Base-by-base conservation (phyloP, 2,329 filamentous ascomycete genomes). In the Lecanicillium sp. region DNA sequence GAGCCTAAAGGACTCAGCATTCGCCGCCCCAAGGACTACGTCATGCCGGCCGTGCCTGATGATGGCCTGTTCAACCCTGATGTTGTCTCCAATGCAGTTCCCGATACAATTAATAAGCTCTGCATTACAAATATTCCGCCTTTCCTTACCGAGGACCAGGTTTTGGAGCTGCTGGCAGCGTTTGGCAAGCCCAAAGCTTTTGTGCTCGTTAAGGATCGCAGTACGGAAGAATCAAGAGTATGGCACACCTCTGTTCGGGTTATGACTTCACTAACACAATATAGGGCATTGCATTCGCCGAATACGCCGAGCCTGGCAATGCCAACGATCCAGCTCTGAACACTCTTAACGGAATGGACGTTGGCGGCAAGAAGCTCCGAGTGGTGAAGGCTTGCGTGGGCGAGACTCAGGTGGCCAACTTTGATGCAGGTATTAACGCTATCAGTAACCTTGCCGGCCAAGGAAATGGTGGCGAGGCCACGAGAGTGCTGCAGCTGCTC, bases 391-490 rank as follows among this genome's bases (percentile, higher is more conserved):
- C 93, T 24, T 95, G 90, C 66, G 87, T 96, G 55, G 93, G 93
- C 57, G 84, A 89, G 52, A 91, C 90, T n/a, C 93, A 98, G 65
- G 90, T 90, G 19, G 78, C 87, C 39, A 90, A 90, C 54, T 79
- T 95, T 33, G 93, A 98, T 61, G 94, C 96, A 77, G 89, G 91
- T 48, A 91, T 98, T 53, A 94, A 93, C 58, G 93, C 93, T 54
- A 97, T 98, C 83, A 95, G 90, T 43, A 90, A 96, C 79, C 86
- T 98, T 58, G 93, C 93, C 30, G 90, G 91, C 50, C 95, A 93
- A 17, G 88, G 84, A 30, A 78, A 78, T 48, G 86, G 90, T 51
- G 74, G 86, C 27, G 90, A 95, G 57, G 82, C 84, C 51, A 87
- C 87, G 55, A 81, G 87, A 48, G 91, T 98, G 14, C 66, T 98